Evolutionary conservation across 2,329 filamentous ascomycete species (phyloP).

Genomic region (Neofusicoccum ribis): DNA sequence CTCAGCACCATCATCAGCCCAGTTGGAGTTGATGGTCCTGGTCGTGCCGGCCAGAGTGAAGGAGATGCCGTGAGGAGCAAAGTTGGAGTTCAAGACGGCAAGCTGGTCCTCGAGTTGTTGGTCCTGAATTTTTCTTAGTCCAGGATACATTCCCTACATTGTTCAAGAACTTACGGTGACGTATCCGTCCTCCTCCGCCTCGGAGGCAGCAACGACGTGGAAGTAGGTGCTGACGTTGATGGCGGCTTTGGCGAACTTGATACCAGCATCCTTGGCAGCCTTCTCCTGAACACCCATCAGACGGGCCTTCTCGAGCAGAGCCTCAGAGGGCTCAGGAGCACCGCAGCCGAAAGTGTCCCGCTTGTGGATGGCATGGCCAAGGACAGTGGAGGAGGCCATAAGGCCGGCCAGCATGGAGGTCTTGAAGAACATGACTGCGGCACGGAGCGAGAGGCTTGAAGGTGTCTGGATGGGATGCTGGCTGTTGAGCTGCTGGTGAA

Average conservation of each 20-base stretch:
- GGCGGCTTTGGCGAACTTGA: conserved; percentile 22
- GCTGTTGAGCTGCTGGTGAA: conserved; percentile 1
- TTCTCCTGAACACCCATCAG: conserved; percentile 24
- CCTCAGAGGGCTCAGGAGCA: conserved; percentile 23
- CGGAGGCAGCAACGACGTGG: conserved; percentile 34
- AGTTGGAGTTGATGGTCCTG: conserved; percentile 22
- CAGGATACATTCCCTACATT: not conserved
- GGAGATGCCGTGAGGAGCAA: conserved; percentile 19
- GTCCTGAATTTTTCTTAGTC: not conserved
- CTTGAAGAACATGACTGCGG: conserved; percentile 5
- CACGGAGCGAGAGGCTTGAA: not conserved
- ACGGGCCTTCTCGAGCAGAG: conserved; percentile 22
- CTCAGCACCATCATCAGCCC: conserved; percentile 21
- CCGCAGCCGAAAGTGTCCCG: conserved; percentile 20
- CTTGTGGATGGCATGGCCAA: conserved; percentile 10
- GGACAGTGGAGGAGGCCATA: not conserved
- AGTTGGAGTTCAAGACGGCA: conserved; percentile 22
- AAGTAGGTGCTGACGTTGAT: conserved; percentile 35
- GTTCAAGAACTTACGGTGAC: conserved; percentile 13
- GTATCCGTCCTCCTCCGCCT: conserved; percentile 21
- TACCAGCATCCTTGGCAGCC: conserved; percentile 4
- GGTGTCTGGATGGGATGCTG: not conserved
- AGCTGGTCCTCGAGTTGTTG: conserved; percentile 21
- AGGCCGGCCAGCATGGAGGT: not conserved
- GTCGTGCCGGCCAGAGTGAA: conserved; percentile 21